Percentiles rank a stretch among this genome's conserved stretches.
phyloP scores from a whole-genome alignment of 139 green algal genomes.

The Chlorella vulgaris region DNA sequence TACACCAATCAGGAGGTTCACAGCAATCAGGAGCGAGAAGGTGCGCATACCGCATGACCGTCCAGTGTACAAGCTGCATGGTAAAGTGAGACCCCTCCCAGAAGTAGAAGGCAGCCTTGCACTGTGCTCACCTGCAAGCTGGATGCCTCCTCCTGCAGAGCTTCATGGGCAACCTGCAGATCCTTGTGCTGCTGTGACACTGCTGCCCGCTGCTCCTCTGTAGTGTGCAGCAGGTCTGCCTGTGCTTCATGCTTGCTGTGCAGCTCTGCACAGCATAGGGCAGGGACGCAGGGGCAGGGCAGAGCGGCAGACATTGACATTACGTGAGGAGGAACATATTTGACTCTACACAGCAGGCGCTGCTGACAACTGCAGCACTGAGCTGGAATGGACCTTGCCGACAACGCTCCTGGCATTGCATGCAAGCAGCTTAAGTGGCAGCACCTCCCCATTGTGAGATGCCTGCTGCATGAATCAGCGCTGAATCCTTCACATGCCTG shows the following conservation, averaged over 20 bases:
- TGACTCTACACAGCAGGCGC: not conserved
- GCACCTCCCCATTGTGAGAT: not conserved
- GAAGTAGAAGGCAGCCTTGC: not conserved
- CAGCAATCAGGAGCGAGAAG: too few relatives aligned
- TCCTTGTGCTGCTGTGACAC: not conserved
- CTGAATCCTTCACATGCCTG: not conserved
- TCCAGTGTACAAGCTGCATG: too few relatives aligned
- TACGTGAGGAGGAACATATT: not conserved
- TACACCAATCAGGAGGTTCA: too few relatives aligned
- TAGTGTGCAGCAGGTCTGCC: not conserved
- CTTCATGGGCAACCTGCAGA: not conserved
- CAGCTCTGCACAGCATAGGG: not conserved
- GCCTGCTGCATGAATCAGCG: too few relatives aligned
- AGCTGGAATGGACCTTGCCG: too few relatives aligned
- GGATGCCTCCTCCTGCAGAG: not conserved
- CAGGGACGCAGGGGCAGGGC: not conserved
- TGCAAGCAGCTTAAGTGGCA: not conserved
- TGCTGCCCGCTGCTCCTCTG: not conserved
- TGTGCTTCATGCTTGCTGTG: conserved; percentile 1
- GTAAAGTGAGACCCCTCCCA: too few relatives aligned
- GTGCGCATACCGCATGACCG: too few relatives aligned
- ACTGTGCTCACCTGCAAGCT: not conserved
- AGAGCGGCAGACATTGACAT: not conserved
- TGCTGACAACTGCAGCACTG: too few relatives aligned
- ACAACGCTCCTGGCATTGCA: not conserved